Percentiles rank a stretch among this genome's conserved stretches.
phyloP scores from a whole-genome alignment of 1,284 basidiomycete species.

The Ustilago curta region DNA sequence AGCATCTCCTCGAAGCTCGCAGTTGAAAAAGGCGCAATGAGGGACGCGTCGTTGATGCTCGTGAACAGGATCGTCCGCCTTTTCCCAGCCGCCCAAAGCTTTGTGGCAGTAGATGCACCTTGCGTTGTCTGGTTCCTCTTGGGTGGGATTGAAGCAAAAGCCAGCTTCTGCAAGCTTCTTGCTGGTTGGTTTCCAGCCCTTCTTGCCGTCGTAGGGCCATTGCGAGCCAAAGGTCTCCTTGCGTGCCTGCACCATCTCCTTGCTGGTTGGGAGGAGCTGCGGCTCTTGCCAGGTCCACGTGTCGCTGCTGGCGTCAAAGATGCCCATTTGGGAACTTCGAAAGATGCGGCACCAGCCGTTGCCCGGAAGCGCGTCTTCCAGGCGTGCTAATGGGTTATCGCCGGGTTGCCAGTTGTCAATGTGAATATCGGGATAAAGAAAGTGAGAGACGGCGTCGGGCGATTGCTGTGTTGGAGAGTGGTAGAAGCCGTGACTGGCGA shows the following conservation, averaged over 20 bases:
- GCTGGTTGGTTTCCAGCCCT: conserved; percentile 68
- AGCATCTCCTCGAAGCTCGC: conserved; percentile 27
- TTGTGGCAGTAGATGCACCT: conserved; percentile 67
- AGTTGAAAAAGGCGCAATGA: conserved; percentile 67
- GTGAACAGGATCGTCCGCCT: conserved; percentile 65
- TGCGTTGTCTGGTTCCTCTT: conserved; percentile 63
- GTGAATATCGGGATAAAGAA: conserved; percentile 55
- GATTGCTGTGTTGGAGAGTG: conserved; percentile 49
- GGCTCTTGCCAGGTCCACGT: conserved; percentile 42
- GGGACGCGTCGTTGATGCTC: conserved; percentile 65
- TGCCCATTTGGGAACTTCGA: conserved; percentile 28
- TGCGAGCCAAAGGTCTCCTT: conserved; percentile 62
- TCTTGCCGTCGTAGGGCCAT: conserved; percentile 67
- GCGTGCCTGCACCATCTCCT: conserved; percentile 59
- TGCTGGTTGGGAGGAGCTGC: conserved; percentile 59
- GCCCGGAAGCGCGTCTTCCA: conserved; percentile 37
- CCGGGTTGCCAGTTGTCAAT: conserved; percentile 57
- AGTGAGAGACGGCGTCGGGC: conserved; percentile 56
- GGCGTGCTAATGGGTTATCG: conserved; percentile 56
- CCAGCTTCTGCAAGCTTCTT: conserved; percentile 68
- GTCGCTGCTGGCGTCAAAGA: conserved; percentile 27
- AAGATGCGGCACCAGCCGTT: conserved; percentile 55
- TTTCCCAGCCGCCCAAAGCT: conserved; percentile 67
- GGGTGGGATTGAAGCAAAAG: conserved; percentile 63
- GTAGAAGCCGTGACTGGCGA: conserved; percentile 64